A percentile compares a stretch with the other conserved stretches of the same genome.
These are phyloP conservation scores for Penicillium sp. DNA, from an alignment of 2,329 filamentous ascomycete species.

Conservation along the genomic window DNA sequence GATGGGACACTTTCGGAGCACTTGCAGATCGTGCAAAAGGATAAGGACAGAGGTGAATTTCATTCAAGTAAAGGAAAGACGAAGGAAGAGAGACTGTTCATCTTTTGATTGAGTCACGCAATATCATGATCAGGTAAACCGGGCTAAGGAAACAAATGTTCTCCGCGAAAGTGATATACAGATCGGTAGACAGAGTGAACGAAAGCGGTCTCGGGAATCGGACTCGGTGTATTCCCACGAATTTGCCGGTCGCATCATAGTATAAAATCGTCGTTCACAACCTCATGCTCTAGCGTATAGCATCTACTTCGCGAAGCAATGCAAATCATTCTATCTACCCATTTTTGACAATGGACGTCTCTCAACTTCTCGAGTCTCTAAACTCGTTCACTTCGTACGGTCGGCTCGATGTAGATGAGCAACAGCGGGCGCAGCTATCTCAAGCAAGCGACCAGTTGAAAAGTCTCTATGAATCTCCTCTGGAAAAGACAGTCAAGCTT, in stretches of 20 bases:
- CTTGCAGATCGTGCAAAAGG: too few species aligned
- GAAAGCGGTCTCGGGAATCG: background rate
- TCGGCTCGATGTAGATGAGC: background rate
- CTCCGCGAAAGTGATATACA: too few species aligned
- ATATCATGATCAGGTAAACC: too few species aligned
- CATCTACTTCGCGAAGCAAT: background rate
- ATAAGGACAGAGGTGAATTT: too few species aligned
- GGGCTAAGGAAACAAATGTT: too few species aligned
- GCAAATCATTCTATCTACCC: background rate
- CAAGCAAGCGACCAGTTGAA: constrained; percentile 3
- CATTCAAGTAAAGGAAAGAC: too few species aligned
- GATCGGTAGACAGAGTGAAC: background rate
- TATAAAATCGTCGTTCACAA: background rate
- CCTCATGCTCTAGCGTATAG: background rate
- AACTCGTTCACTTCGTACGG: background rate
- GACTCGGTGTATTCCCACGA: background rate
- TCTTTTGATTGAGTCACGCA: too few species aligned
- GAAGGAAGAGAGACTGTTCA: too few species aligned
- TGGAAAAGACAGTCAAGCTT: constrained; percentile 4
- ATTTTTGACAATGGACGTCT: background rate
- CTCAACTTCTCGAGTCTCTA: background rate
- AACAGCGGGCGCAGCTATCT: constrained; percentile 3
- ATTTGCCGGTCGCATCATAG: background rate
- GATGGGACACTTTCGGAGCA: too few species aligned
- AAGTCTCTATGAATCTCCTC: background rate